Base-by-base conservation (phyloP, 805 yeast genomes). In the Teunomyces lycoperdinae region DNA sequence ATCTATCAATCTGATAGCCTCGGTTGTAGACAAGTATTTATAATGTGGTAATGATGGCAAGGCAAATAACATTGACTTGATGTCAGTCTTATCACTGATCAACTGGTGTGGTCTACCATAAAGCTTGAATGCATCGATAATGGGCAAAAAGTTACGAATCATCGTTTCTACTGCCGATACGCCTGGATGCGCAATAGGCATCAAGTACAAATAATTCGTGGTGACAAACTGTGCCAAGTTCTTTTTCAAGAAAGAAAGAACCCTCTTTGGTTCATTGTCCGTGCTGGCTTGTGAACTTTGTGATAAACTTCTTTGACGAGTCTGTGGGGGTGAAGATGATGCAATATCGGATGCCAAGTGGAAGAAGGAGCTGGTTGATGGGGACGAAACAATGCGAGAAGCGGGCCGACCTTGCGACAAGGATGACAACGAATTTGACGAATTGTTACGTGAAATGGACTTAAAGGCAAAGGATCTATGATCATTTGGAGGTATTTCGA, bases 71-170 rank as follows among this genome's bases (percentile, higher is more conserved):
- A 89, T 69, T 11, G 92, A 85, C 30, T 77, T 67, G 40, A 76
- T 62, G 55, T 89, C 87, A 1, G 72, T 60, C 64, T 87, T 89
- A 63, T 87, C 87, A 16, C 94, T 88, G 57, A 78, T 83, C 55
- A 89, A 76, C 50, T 85, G 81, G 46, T 75, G 70, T 1, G 95
- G 94, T 54, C 94, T 74, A 7, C 95, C 95, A 58, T 87, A 87
- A 42, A 87, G 63, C 58, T 76, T 78, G 66, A 85, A 87, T 3
- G 85, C 73, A 61, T 87, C 88, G 70, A 84, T 77, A 14, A 85
- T 71, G 42, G 89, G 92, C 29, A 87, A 74, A 51, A 84, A 70
- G 57, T 81, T 75, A 50, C 95, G 70, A 39, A 87, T 78, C 81
- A 85, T 81, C 11, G 87, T 87, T 60, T 87, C 94, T 43, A 81